Conservation (phyloP, 2,329 filamentous ascomycete genomes). For the Paecilomyces sp. region DNA sequence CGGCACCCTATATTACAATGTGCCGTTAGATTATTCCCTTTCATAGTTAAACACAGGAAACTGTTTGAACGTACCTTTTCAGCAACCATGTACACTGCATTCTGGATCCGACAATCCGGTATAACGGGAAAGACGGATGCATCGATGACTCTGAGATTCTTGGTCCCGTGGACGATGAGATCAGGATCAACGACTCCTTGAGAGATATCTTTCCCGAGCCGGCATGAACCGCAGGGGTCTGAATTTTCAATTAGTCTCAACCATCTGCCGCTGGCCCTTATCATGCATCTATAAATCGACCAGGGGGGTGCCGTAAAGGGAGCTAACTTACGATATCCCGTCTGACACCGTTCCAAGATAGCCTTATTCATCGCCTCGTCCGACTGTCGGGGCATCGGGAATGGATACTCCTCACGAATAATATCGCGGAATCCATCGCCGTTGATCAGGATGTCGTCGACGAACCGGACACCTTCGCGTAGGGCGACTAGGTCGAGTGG, state of each 20-base stretch:
- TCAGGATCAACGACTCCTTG: slow-evolving; percentile 36
- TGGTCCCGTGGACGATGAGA: slow-evolving; percentile 49
- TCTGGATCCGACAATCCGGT: slow-evolving; percentile 53
- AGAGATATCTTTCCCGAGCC: slow-evolving; percentile 37
- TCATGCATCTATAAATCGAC: not conserved
- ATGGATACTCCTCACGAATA: slow-evolving; percentile 46
- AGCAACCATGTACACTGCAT: slow-evolving; percentile 53
- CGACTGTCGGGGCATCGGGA: slow-evolving; percentile 50
- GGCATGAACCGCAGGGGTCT: slow-evolving; percentile 50
- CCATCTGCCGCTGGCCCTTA: too few relatives aligned
- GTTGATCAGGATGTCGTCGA: slow-evolving; percentile 49
- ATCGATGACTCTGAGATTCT: slow-evolving; percentile 49
- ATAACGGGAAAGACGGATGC: slow-evolving; percentile 50
- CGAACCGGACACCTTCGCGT: slow-evolving; percentile 49
- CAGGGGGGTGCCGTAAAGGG: not conserved
- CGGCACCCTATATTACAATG: not conserved
- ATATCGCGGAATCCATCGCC: slow-evolving; percentile 49
- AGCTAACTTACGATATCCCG: slow-evolving; percentile 22
- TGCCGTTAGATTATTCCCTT: not conserved
- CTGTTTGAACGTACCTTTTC: slow-evolving; percentile 31
- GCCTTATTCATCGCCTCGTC: slow-evolving; percentile 51
- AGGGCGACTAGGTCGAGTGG: slow-evolving; percentile 48
- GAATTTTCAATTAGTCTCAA: not conserved
- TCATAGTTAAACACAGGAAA: not conserved
- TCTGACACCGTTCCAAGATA: slow-evolving; percentile 54